Evolutionary conservation across 2,329 filamentous ascomycete species (phyloP), one percentile per base, ranked within the genome.

Genomic region (Dichotomopilus funicola): DNA sequence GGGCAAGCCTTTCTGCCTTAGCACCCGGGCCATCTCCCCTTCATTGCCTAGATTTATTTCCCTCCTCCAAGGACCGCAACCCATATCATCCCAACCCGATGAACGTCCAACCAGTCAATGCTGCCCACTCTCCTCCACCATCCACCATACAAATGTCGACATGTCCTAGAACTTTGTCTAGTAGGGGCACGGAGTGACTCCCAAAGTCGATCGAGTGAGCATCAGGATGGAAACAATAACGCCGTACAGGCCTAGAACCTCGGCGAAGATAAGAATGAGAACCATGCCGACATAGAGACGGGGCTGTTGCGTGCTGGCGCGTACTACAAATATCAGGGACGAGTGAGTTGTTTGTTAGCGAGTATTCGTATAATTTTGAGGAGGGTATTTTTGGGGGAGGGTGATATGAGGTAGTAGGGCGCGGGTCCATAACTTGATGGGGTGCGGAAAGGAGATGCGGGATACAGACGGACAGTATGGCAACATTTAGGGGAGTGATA

Each of bases 221-320:
- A 78, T 75, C 49, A 79, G 63, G 52, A 79, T 76, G 13, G 72
- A 71, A 27, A 78, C 73, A 47, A 79, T 74, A 37, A 76, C 71
- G 4, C 74, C 75, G 56, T 77, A 77, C 51, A 64, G 31, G 4
- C 91, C 91, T 84, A 96, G 78, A 65, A 96, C 91, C 91, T 96
- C 91, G 65, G 91, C 91, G 80, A 96, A 96, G 92, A 96, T 96
- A 77, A 96, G 89, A 79, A 96, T 96, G 72, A 96, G 75, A 76
- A 96, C 95, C 91, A 96, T 96, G 76, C 91, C 91, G 71, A 96
- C 91, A 76, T 95, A 96, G 65, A 95, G 82, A 72, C 87, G 81
- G 60, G 88, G 87, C 73, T 91, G 88, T 71, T 91, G 88, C 56
- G 89, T 88, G 63, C 87, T 90, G 78, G 88, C 89, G 70, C 89